phyloP scores from a whole-genome alignment of 164 flowering plant species.

The Kalanchoe fedtschenkoi region DNA sequence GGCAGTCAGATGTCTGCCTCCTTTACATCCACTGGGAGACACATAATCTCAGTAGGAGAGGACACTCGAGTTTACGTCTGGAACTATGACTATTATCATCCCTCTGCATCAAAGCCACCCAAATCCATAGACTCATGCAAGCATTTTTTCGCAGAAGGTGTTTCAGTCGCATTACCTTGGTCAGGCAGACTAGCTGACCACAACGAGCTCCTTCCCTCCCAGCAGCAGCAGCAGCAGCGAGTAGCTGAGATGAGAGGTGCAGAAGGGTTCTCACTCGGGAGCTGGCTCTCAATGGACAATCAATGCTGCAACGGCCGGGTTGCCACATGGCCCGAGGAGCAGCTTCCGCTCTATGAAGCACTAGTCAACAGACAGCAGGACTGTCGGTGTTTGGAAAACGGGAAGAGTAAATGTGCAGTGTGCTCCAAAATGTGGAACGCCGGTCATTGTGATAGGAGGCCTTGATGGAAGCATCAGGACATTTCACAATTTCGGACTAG shows the following conservation, averaged over 20 bases:
- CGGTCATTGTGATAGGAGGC: conserved; percentile 67
- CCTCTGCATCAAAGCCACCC: conserved; percentile 24
- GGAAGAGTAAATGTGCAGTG: background rate
- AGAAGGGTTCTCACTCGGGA: conserved; percentile 40
- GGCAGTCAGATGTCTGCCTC: conserved; percentile 77
- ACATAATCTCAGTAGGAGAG: conserved; percentile 66
- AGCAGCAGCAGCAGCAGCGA: too few species aligned
- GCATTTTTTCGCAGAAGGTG: conserved; percentile 53
- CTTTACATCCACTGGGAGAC: conserved; percentile 51
- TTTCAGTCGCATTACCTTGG: conserved; percentile 76
- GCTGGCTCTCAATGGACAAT: conserved; percentile 51
- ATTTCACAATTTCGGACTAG: conserved; percentile 14
- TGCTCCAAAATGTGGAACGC: conserved; percentile 57
- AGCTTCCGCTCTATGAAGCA: conserved; percentile 31
- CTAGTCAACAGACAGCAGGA: conserved; percentile 7
- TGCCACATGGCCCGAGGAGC: conserved; percentile 91
- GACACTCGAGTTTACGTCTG: conserved; percentile 69
- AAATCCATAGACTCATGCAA: conserved; percentile 60
- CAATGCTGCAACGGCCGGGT: conserved; percentile 24
- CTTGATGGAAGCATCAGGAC: conserved; percentile 67
- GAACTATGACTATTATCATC: conserved; percentile 33
- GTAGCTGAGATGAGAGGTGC: too few species aligned
- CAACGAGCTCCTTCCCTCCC: background rate
- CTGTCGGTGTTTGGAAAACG: background rate
- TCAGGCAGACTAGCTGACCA: conserved; percentile 17